Evolutionary conservation across 2,329 filamentous ascomycete genomes (phyloP).

Genomic region (Phyllosticta ampelicida): DNA sequence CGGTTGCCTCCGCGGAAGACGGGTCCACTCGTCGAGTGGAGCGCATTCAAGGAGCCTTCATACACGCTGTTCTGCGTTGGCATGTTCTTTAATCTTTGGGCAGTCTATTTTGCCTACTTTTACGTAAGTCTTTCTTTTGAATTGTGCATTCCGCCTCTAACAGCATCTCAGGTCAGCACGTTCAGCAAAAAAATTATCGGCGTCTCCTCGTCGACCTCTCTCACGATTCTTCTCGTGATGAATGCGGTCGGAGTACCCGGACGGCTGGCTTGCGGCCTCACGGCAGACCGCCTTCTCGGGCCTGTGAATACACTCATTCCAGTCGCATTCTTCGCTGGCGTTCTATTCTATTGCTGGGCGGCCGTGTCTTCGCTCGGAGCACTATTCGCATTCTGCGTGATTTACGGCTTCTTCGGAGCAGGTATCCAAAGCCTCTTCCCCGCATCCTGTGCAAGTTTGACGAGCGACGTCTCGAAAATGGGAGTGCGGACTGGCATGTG

Average conservation of each 20-base stretch:
- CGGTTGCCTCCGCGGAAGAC: conserved; percentile 33
- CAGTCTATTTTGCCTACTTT: conserved; percentile 46
- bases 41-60: conserved; percentile 44
- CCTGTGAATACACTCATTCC: conserved; percentile 33
- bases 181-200: conserved; percentile 20
- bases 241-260: conserved; percentile 42
- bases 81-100: conserved; percentile 36
- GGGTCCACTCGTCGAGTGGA: conserved; percentile 44
- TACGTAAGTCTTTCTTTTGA: conserved; percentile 34
- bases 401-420: conserved; percentile 40
- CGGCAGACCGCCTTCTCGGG: conserved; percentile 32
- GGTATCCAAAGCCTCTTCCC: conserved; percentile 35
- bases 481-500: conserved; percentile 35
- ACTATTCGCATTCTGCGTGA: conserved; percentile 32
- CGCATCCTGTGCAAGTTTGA: conserved; percentile 33
- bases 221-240: conserved; percentile 40
- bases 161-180: neutral
- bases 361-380: conserved; percentile 27
- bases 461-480: conserved; percentile 29
- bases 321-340: conserved; percentile 27
- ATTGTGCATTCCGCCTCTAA: neutral
- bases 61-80: conserved; percentile 39
- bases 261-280: conserved; percentile 36
- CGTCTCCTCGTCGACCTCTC: conserved; percentile 34
- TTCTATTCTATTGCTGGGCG: conserved; percentile 36